These are phyloP conservation scores for Phaseolus coccineus DNA, from an alignment of 331 rosid species.

Conservation along the genomic window DNA sequence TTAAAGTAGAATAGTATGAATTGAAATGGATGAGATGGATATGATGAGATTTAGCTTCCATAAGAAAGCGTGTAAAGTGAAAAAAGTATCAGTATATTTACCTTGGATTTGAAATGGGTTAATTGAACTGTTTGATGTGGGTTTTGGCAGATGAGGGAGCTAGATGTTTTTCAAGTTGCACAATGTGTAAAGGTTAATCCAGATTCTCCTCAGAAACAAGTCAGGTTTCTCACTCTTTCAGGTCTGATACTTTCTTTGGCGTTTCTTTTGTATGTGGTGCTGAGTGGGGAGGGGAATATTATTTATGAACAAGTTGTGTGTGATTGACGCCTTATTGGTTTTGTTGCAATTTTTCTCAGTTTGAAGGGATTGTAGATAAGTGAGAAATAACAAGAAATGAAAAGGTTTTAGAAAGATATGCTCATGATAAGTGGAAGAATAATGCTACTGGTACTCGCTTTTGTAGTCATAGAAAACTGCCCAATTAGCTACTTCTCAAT, in stretches of 20 bases:
- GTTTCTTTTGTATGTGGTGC: slow-evolving; percentile 33
- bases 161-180: slow-evolving; percentile 66
- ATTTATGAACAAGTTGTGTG: neutral
- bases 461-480: slow-evolving; percentile 1
- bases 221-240: slow-evolving; percentile 91
- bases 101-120: neutral
- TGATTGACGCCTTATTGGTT: slow-evolving; percentile 18
- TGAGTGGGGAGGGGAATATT: slow-evolving; percentile 20
- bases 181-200: slow-evolving; percentile 97
- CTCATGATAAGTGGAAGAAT: neutral
- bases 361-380: neutral
- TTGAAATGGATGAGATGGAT: neutral
- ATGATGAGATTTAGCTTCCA: neutral
- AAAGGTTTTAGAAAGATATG: neutral
- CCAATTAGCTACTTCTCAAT: neutral
- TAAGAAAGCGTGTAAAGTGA: neutral
- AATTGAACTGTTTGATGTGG: slow-evolving; percentile 39
- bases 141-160: slow-evolving; percentile 64
- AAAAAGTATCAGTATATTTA: neutral
- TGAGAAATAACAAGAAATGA: neutral
- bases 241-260: slow-evolving; percentile 61
- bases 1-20: neutral
- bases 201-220: slow-evolving; percentile 97
- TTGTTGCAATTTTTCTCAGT: slow-evolving; percentile 22
- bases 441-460: slow-evolving; percentile 4